A percentile compares a stretch with the other conserved stretches of the same genome.
These are phyloP conservation scores for Arabidopsis thaliana DNA, from an alignment of 345 rosid genomes.

Conservation along the genomic window TAIR10.1 NC_003070.9:20137001-20137500, in stretches of 20 bases:
- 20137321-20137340: neutral
- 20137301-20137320: neutral
- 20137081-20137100: conserved; percentile 18
- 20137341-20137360: neutral
- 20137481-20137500: neutral
- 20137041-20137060: neutral
- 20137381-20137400: neutral
- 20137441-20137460: neutral
- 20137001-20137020: conserved; percentile 22
- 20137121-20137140: conserved; percentile 18
- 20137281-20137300: conserved; percentile 23
- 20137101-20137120: conserved; percentile 27
- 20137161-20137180: conserved; percentile 15
- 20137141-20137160: conserved; percentile 14
- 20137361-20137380: neutral
- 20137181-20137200: conserved; percentile 40
- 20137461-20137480: neutral
- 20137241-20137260: neutral
- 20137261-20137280: conserved; percentile 26
- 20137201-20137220: conserved; percentile 43
- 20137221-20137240: neutral
- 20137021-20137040: neutral
- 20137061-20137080: conserved; percentile 25
- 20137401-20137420: neutral
- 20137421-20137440: neutral